Conservation (phyloP, 2,329 filamentous ascomycete genomes). For the Aspergillus felis region DNA sequence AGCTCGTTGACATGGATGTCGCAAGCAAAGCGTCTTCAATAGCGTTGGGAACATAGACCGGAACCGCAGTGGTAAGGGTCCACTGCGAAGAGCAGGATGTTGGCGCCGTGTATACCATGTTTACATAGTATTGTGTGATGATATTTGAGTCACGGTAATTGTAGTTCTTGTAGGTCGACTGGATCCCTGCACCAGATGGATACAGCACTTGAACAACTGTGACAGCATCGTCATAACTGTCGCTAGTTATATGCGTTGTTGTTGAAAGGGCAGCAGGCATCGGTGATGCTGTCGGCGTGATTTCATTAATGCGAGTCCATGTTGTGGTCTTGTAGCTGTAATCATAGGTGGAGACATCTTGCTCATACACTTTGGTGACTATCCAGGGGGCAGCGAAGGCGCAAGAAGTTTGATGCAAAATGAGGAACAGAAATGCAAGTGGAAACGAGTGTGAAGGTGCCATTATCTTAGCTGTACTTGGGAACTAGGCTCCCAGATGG, state of each 20-base stretch:
- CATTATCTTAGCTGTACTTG: slow-evolving; percentile 8
- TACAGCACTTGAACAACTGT: slow-evolving; percentile 27
- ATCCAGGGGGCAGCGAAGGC: slow-evolving; percentile 28
- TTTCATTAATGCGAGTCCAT: slow-evolving; percentile 14
- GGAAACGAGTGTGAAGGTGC: slow-evolving; percentile 22
- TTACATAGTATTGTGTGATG: slow-evolving; percentile 23
- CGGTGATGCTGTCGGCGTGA: slow-evolving; percentile 20
- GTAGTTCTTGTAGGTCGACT: slow-evolving; percentile 1
- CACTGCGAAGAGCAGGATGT: slow-evolving; percentile 26
- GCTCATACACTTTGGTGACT: slow-evolving; percentile 25
- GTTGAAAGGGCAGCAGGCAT: slow-evolving; percentile 23
- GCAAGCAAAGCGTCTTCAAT: slow-evolving; percentile 16
- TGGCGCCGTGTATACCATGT: slow-evolving; percentile 25
- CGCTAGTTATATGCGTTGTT: slow-evolving; percentile 15
- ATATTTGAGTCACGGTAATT: slow-evolving; percentile 3
- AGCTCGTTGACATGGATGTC: slow-evolving; percentile 19
- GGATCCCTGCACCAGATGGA: slow-evolving; percentile 20
- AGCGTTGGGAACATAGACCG: slow-evolving; percentile 13
- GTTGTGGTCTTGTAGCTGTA: slow-evolving; percentile 8
- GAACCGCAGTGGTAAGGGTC: slow-evolving; percentile 20
- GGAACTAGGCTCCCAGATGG: neutral
- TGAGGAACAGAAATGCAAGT: slow-evolving; percentile 15
- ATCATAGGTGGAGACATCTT: slow-evolving; percentile 8
- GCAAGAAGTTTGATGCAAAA: slow-evolving; percentile 13
- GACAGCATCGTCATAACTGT: slow-evolving; percentile 9